Evolutionary conservation across 2,329 filamentous ascomycete species (phyloP).

Genomic region (Claviceps sp.): DNA sequence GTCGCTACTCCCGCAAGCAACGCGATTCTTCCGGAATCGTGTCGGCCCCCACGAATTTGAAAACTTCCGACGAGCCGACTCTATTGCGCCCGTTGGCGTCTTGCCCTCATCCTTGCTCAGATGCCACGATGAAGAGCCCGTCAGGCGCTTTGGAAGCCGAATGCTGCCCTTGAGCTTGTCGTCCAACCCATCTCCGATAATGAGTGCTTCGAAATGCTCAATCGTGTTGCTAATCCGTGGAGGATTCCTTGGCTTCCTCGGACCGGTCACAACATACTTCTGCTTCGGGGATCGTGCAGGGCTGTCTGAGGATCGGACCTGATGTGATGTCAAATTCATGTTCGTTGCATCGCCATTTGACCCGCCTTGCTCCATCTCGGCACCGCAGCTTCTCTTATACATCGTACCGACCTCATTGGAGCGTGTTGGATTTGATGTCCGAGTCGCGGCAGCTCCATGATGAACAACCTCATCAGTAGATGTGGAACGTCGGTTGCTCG

Average conservation of each 20-base stretch:
- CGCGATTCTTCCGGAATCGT: conserved; percentile 1
- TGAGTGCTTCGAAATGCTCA: conserved; percentile 6
- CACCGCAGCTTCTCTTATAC: background rate
- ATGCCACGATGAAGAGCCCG: conserved; percentile 1
- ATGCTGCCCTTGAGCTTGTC: background rate
- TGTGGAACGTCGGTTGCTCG: background rate
- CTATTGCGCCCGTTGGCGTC: background rate
- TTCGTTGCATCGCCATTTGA: background rate
- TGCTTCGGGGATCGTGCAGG: background rate
- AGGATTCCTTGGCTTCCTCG: background rate
- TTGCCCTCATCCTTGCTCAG: background rate
- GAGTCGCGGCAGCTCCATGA: background rate
- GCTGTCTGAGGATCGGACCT: background rate
- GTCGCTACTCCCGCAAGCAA: background rate
- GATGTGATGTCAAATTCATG: background rate
- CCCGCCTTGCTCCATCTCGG: background rate
- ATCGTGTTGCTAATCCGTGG: conserved; percentile 5
- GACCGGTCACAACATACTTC: background rate
- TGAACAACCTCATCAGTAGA: background rate
- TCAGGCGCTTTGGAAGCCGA: background rate
- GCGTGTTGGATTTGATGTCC: background rate
- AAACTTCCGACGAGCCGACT: conserved; percentile 2
- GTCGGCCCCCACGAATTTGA: conserved; percentile 5
- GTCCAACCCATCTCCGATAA: background rate
- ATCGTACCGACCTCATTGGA: background rate